Evolutionary conservation across 345 rosid species (phyloP), one percentile per base, ranked within the genome.

Genomic region (Trapa bicornis): DNA sequence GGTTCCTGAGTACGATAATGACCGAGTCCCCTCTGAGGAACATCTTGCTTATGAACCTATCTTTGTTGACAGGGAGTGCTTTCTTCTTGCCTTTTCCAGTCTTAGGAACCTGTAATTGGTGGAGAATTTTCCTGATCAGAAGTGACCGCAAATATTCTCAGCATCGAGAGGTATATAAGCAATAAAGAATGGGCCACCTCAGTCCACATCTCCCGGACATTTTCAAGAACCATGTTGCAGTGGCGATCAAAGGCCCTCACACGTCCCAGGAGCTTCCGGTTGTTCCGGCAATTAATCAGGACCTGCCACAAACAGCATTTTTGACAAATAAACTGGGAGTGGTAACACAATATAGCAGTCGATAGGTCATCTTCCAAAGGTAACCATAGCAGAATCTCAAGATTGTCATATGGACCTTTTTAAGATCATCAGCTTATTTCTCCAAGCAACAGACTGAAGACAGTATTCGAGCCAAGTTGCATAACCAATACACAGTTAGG

Each of bases 191-290:
- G 6, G 6, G 32, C 33, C 33, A 94, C 99, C 99, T 94, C 99
- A 37, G 97, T 58, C 67, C 67, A 65, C 67, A 43, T 65, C 75
- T 95, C 99, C 76, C 92, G 83, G 67, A 95, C 99, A 71, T 95
- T 95, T 71, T 95, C 99, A n/a, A 95, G 86, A 66, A 95, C 99
- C 99, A 95, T 95, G 80, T 91, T 95, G 88, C 98, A 91, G 70
- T 91, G 99, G 8, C 98, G 79, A 73, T 95, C 99, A 54, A 95
- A 95, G 0, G 98, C 98, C 64, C 98, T 89, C 17, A 95, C 99
- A 3, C 98, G 87, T 1, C 97, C 99, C 8, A 95, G 86, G 39
- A 95, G 96, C 72, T 95, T 95, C 71, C 71, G 84, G 78, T 88
- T 88, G 81, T 88, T 88, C 5, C 91, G 85, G 73, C 99, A 95